Conservation (phyloP, 1,139 yeast species). For the Suhomyces bribrorum region DNA sequence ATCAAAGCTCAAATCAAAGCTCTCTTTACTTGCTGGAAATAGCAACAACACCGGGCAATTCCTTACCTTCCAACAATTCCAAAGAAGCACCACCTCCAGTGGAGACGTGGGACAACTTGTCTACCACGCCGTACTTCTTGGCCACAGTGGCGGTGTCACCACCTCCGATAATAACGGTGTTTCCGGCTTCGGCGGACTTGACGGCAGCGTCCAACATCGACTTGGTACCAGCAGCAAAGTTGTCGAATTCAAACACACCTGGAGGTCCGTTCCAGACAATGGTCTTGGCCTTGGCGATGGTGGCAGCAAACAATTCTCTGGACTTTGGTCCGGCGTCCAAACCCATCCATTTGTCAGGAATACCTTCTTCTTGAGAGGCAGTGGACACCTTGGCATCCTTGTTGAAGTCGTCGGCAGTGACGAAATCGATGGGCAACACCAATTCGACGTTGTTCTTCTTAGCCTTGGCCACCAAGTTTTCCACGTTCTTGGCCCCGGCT, state of each 20-base stretch:
- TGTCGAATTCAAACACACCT: conserved; percentile 96
- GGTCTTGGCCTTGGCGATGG: conserved; percentile 90
- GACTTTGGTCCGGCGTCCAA: conserved; percentile 93
- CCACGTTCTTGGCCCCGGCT: conserved; percentile 92
- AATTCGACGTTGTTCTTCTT: conserved; percentile 90
- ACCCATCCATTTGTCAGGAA: conserved; percentile 93
- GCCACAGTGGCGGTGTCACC: conserved; percentile 99
- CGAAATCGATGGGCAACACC: conserved; percentile 90
- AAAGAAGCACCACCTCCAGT: conserved; percentile 99
- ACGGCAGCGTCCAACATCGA: conserved; percentile 84
- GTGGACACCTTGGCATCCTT: conserved; percentile 81
- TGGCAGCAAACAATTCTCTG: conserved; percentile 67
- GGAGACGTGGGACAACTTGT: conserved; percentile 93
- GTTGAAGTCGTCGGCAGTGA: conserved; percentile 89
- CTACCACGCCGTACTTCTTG: conserved; percentile 93
- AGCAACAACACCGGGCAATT: conserved; percentile 93
- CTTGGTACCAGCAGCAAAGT: conserved; percentile 88
- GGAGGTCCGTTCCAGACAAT: conserved; percentile 99
- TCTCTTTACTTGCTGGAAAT: conserved; percentile 73
- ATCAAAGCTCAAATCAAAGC: too few species aligned
- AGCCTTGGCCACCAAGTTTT: conserved; percentile 87
- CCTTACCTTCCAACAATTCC: conserved; percentile 97
- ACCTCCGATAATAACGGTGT: conserved; percentile 97
- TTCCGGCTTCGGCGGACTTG: conserved; percentile 80
- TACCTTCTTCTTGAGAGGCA: conserved; percentile 86